A percentile compares a stretch with the other conserved stretches of the same genome.
These are phyloP conservation scores for Eutypella sp. DNA, from an alignment of 2,329 filamentous ascomycete species.

Conservation along the genomic window DNA sequence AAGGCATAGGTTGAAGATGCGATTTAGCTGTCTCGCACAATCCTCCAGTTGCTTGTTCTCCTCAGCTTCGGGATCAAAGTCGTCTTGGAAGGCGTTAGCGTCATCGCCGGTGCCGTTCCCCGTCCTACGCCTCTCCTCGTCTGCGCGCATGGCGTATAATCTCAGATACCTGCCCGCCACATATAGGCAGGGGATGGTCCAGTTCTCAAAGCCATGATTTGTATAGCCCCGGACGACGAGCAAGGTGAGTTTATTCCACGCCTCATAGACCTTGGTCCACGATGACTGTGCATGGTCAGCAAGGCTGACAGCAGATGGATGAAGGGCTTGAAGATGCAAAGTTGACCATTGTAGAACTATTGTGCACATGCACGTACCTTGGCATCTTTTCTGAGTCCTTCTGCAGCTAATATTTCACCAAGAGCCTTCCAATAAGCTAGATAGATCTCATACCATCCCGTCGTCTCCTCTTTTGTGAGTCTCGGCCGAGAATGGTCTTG, in stretches of 20 bases:
- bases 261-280: constrained; percentile 78
- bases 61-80: constrained; percentile 70
- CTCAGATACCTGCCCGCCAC: constrained; percentile 80
- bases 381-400: constrained; percentile 40
- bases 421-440: constrained; percentile 77
- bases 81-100: constrained; percentile 62
- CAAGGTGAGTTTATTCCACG: constrained; percentile 82
- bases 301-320: too few species aligned
- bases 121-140: constrained; percentile 56
- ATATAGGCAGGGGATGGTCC: constrained; percentile 91
- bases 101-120: constrained; percentile 35
- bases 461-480: constrained; percentile 62
- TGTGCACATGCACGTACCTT: constrained; percentile 24
- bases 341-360: too few species aligned
- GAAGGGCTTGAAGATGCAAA: too few species aligned
- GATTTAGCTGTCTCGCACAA: constrained; percentile 83
- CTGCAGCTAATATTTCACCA: constrained; percentile 64
- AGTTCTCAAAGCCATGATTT: constrained; percentile 70
- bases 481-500: constrained; percentile 51
- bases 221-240: constrained; percentile 77
- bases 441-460: constrained; percentile 86
- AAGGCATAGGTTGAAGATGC: constrained; percentile 85
- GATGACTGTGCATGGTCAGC: too few species aligned
- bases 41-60: constrained; percentile 86
- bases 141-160: constrained; percentile 84